Conservation (phyloP, 495 filamentous ascomycete genomes). For the Trichoderma asperelloides region DNA sequence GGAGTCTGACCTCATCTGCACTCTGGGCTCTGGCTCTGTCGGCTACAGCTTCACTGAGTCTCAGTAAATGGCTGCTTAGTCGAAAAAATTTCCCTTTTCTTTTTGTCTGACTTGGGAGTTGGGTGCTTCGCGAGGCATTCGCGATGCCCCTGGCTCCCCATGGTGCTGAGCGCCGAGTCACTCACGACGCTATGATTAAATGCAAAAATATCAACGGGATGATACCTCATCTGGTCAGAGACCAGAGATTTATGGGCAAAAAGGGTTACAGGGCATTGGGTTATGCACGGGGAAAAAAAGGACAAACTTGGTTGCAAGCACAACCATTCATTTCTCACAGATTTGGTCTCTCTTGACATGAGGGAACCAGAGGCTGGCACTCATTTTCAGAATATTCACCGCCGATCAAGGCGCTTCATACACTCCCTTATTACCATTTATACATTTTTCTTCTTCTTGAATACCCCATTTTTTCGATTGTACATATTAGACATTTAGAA, state of each 20-base stretch:
- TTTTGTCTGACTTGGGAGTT: neutral
- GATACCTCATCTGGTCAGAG: neutral
- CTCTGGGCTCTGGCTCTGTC: constrained; percentile 26
- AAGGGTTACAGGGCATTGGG: neutral
- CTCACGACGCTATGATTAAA: constrained; percentile 20
- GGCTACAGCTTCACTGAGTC: constrained; percentile 16
- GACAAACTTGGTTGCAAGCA: neutral
- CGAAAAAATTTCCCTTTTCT: neutral
- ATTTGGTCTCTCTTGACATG: neutral
- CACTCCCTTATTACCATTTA: constrained; percentile 11
- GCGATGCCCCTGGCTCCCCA: constrained; percentile 5
- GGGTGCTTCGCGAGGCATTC: neutral
- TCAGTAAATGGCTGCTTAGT: neutral
- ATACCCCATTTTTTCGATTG: constrained; percentile 4
- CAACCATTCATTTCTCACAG: constrained; percentile 5
- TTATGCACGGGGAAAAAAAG: constrained; percentile 1
- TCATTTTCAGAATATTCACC: neutral
- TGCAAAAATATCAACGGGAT: neutral
- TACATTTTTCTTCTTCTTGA: constrained; percentile 10
- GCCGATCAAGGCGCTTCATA: constrained; percentile 12
- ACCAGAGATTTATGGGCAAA: neutral
- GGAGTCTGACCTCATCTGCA: constrained; percentile 29
- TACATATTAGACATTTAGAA: neutral
- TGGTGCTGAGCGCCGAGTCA: constrained; percentile 20
- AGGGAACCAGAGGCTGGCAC: constrained; percentile 4